Percentiles rank a stretch among this genome's conserved stretches.
Evolutionary conservation across 2,329 filamentous ascomycete genomes (phyloP).

Genomic region (Trichoderma sp.): DNA sequence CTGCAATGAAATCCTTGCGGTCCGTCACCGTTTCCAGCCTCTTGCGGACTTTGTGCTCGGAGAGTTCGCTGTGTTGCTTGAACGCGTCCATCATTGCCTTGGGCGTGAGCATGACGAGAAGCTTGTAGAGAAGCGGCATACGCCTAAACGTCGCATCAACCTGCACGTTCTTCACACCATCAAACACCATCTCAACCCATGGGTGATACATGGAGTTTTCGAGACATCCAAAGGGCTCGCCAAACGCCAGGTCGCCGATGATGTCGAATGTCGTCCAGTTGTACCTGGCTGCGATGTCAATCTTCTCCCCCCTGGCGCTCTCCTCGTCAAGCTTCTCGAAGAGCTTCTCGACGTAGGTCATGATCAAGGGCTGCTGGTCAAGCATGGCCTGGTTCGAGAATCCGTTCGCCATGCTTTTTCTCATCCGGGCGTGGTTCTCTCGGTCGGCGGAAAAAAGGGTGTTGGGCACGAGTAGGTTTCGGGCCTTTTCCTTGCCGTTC

Average conservation of each 20-base stretch:
- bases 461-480: background rate
- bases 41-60: constrained; percentile 7
- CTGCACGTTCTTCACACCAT: constrained; percentile 7
- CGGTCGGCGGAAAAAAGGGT: constrained; percentile 31
- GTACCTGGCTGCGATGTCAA: constrained; percentile 37
- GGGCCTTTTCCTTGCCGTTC: constrained; percentile 22
- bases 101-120: background rate
- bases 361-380: constrained; percentile 39
- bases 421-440: constrained; percentile 32
- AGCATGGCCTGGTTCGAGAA: constrained; percentile 39
- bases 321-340: constrained; percentile 32
- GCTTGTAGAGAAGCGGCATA: background rate
- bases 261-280: constrained; percentile 39
- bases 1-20: constrained; percentile 23
- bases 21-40: background rate
- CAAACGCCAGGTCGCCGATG: constrained; percentile 39
- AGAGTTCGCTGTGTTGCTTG: constrained; percentile 8
- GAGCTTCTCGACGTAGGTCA: constrained; percentile 36
- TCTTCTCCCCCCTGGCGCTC: constrained; percentile 5
- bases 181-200: constrained; percentile 36
- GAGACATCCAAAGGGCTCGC: constrained; percentile 38
- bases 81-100: background rate
- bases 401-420: constrained; percentile 35
- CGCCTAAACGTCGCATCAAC: background rate
- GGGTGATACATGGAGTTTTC: constrained; percentile 34